These are phyloP conservation scores for Tulasnella sp. DNA, from an alignment of 768 basidiomycete genomes.

Conservation along the genomic window DNA sequence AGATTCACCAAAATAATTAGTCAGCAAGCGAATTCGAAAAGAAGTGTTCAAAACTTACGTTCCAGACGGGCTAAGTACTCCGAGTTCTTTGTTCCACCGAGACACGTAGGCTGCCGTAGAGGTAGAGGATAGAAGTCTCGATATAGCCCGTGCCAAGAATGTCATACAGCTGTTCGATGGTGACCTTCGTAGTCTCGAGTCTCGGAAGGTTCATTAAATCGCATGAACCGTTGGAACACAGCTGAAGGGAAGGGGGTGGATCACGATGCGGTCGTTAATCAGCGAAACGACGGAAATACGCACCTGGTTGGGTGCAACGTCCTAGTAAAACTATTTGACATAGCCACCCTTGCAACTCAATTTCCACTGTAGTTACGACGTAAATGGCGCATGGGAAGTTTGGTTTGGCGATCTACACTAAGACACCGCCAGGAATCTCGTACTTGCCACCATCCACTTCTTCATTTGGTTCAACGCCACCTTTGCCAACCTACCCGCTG, in stretches of 20 bases:
- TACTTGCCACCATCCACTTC: background rate
- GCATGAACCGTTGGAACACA: conserved; percentile 14
- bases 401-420: too few species aligned
- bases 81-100: conserved; percentile 3
- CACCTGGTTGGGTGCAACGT: background rate
- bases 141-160: background rate
- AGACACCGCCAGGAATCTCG: background rate
- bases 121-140: conserved; percentile 7
- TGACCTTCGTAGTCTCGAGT: background rate
- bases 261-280: background rate
- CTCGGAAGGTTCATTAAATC: background rate
- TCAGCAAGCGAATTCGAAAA: too few species aligned
- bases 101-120: background rate
- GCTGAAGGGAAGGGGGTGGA: background rate
- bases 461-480: background rate
- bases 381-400: too few species aligned
- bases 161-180: background rate
- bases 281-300: background rate
- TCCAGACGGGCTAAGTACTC: background rate
- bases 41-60: background rate
- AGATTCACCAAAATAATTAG: too few species aligned
- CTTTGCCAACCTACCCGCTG: background rate
- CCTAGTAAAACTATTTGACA: background rate
- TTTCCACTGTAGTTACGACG: background rate
- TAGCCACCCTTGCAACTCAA: background rate